phyloP scores from a whole-genome alignment of 495 filamentous ascomycete genomes.

The Trichocladium antarcticum region DNA sequence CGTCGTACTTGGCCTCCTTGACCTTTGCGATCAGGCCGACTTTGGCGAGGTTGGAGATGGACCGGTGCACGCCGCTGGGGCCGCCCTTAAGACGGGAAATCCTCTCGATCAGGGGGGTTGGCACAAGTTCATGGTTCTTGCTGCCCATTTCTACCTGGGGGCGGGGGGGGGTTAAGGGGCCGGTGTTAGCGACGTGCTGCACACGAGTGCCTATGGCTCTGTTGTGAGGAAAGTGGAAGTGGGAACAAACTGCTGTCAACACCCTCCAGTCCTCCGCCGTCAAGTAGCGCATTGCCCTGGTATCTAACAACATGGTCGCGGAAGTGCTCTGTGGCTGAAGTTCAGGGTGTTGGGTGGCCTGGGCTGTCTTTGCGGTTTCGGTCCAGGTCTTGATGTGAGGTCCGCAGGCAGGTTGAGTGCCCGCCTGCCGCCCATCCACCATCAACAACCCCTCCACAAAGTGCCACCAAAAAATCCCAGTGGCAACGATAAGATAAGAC shows the following conservation, averaged over 20 bases:
- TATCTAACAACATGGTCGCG: conserved; percentile 78
- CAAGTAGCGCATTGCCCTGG: conserved; percentile 82
- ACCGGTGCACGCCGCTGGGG: conserved; percentile 64
- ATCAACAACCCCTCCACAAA: conserved; percentile 11
- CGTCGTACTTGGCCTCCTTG: conserved; percentile 95
- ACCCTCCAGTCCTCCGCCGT: conserved; percentile 89
- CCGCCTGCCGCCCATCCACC: conserved; percentile 23
- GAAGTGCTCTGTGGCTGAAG: not conserved
- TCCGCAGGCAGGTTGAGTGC: not conserved
- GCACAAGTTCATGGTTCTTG: conserved; percentile 94
- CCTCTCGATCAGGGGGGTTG: conserved; percentile 75
- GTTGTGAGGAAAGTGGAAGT: conserved; percentile 13
- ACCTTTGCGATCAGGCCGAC: conserved; percentile 81
- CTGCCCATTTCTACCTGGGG: conserved; percentile 78
- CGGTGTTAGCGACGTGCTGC: conserved; percentile 7
- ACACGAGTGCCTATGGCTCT: no score
- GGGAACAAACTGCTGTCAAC: conserved; percentile 65
- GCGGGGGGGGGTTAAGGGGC: not conserved
- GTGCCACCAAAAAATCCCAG: conserved; percentile 17
- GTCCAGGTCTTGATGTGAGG: not conserved
- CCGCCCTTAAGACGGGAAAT: conserved; percentile 71
- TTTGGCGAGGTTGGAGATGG: conserved; percentile 85
- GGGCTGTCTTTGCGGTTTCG: not conserved
- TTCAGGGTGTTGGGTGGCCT: not conserved
- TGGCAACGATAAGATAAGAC: conserved; percentile 11